Evolutionary conservation across 345 rosid genomes (phyloP), one percentile per base, ranked within the genome.

Genomic region (Rhodamnia rubescens): DNA sequence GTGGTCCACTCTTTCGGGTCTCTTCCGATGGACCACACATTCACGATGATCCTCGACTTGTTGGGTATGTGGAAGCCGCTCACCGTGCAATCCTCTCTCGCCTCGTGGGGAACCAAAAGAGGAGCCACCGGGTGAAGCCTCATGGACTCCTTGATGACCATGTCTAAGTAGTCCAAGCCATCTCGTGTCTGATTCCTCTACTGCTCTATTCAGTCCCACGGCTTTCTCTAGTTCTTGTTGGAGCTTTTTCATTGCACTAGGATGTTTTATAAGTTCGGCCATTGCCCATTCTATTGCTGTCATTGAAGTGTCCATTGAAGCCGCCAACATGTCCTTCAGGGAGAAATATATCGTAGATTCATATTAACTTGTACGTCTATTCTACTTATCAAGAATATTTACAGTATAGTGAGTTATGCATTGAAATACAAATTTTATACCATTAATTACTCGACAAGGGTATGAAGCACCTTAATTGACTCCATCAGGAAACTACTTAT

Each of bases 71-170:
- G 69, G 61, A 82, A 88, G 14, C 90, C 92, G n/a, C 84, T 49
- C 4, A 92, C 58, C 0, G 40, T 89, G 87, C 85, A 83, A 22
- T 89, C 94, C 53, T 89, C 87, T 0, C 13, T 40, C 5, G 95
- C 82, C 15, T 78, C 87, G 11, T 86, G n/a, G 11, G 92, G 93
- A 24, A 87, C 0, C 18, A n/a, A 47, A 40, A 92, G 82, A 9
- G 93, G 93, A 13, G 49, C 87, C 7, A 88, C n/a, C 4, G 93
- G 93, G 83, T 93, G 94, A 7, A 93, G 88, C 87, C 93, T 87
- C 9, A 91, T 22, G 81, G 87, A 81, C 90, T 92, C 94, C 69
- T 84, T 93, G 69, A 90, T 84, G n/a, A 93, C 92, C 92, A 89
- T 88, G 82, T 91, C 32, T 3, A 91, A 36, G 88, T 88, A 90